A percentile compares a stretch with the other conserved stretches of the same genome.
phyloP scores from a whole-genome alignment of 2,329 filamentous ascomycete genomes.

The Exophiala oligosperma region DNA sequence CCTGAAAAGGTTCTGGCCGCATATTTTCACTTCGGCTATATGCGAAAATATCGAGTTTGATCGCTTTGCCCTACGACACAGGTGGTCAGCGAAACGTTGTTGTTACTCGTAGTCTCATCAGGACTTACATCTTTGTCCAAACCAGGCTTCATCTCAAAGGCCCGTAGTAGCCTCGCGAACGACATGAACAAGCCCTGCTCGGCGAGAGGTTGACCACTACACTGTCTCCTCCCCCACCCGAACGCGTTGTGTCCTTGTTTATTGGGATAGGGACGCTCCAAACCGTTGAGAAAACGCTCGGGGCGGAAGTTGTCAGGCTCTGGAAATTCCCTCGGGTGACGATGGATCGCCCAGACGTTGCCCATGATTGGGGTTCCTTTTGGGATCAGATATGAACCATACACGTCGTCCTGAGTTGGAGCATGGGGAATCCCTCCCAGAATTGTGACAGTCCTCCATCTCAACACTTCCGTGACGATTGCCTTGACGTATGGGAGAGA shows the following conservation, averaged over 20 bases:
- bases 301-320: conserved; percentile 43
- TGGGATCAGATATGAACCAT: conserved; percentile 51
- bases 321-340: conserved; percentile 42
- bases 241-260: conserved; percentile 48
- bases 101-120: too few relatives aligned
- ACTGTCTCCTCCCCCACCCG: conserved; percentile 56
- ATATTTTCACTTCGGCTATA: conserved; percentile 12
- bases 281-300: conserved; percentile 28
- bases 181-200: conserved; percentile 48
- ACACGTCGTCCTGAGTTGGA: conserved; percentile 48
- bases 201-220: conserved; percentile 37
- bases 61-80: conserved; percentile 33
- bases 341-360: conserved; percentile 48
- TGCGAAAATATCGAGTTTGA: conserved; percentile 12
- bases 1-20: conserved; percentile 9
- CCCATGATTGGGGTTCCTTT: conserved; percentile 48
- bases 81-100: too few relatives aligned
- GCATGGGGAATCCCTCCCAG: conserved; percentile 36
- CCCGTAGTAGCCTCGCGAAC: conserved; percentile 50
- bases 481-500: conserved; percentile 35
- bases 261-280: conserved; percentile 40
- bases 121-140: neutral
- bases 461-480: conserved; percentile 34
- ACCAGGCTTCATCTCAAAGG: conserved; percentile 9
- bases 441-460: conserved; percentile 46